Evolutionary conservation across 108 stramenopile genomes (phyloP).

Genomic region (Conticribra weissflogii): DNA sequence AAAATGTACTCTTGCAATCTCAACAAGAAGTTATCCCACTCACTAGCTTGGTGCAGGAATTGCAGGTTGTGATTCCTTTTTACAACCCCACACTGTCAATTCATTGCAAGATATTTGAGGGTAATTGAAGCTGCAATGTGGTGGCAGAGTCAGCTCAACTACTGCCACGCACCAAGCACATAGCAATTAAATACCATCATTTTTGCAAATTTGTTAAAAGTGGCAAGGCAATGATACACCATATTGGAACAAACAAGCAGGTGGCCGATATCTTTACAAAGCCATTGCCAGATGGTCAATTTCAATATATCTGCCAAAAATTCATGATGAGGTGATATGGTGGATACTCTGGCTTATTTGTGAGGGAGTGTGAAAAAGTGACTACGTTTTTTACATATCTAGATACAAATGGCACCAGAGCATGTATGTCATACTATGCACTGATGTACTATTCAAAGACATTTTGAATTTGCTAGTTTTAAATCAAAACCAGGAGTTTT

Average conservation of each 20-base stretch:
- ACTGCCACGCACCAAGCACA: constrained; percentile 44
- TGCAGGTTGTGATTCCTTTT: background rate
- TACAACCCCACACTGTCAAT: constrained; percentile 8
- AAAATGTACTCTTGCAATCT: constrained; percentile 21
- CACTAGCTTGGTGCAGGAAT: background rate
- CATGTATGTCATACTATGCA: no score
- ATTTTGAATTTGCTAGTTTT: no score
- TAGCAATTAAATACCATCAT: constrained; percentile 9
- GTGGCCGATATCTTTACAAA: constrained; percentile 51
- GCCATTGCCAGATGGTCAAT: constrained; percentile 6
- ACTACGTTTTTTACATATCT: background rate
- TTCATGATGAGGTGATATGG: constrained; percentile 40
- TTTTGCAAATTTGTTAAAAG: constrained; percentile 11
- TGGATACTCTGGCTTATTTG: background rate
- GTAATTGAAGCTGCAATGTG: constrained; percentile 28
- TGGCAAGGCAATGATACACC: constrained; percentile 18
- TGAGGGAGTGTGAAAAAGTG: background rate
- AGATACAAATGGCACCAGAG: background rate
- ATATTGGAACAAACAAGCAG: constrained; percentile 27
- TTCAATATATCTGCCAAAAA: constrained; percentile 2
- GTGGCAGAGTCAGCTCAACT: constrained; percentile 21
- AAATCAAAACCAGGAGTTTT: no score
- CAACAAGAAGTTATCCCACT: constrained; percentile 24
- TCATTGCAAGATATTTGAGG: constrained; percentile 40
- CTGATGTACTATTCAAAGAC: no score